A percentile compares a stretch with the other conserved stretches of the same genome.
Evolutionary conservation across 257 asterid species (phyloP).

Genomic region (Jasminum sambac): DNA sequence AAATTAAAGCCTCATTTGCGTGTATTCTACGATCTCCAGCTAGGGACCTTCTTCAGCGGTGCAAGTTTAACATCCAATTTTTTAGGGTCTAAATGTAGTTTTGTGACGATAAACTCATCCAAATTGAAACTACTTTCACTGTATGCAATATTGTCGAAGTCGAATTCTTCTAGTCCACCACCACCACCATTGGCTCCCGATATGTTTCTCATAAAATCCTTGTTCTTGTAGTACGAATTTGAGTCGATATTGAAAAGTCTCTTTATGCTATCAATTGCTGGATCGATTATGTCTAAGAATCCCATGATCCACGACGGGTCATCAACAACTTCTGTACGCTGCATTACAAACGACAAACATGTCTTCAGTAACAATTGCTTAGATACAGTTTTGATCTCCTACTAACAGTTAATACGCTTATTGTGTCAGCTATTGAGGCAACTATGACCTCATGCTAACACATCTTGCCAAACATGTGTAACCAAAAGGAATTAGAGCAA

Average conservation of each 20-base stretch:
- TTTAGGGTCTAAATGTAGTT: slow-evolving; percentile 65
- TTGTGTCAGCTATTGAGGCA: too few relatives aligned
- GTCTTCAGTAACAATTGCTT: neutral
- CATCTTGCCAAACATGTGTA: too few relatives aligned
- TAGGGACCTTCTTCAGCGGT: slow-evolving; percentile 25
- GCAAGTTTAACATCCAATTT: slow-evolving; percentile 55
- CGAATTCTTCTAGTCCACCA: slow-evolving; percentile 26
- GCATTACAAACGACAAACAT: slow-evolving; percentile 32
- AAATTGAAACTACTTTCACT: slow-evolving; percentile 57
- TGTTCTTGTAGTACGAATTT: slow-evolving; percentile 23
- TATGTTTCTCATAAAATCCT: slow-evolving; percentile 23
- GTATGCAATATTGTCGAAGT: slow-evolving; percentile 12
- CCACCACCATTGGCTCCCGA: slow-evolving; percentile 18
- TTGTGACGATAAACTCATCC: slow-evolving; percentile 58
- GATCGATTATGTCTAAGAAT: slow-evolving; percentile 85
- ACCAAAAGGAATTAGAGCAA: too few relatives aligned
- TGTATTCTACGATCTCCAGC: slow-evolving; percentile 28
- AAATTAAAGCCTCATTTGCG: slow-evolving; percentile 20
- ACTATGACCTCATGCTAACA: too few relatives aligned
- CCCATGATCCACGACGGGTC: slow-evolving; percentile 98
- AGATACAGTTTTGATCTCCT: too few relatives aligned
- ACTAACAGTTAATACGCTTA: too few relatives aligned
- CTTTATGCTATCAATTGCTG: slow-evolving; percentile 86
- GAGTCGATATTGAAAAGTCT: slow-evolving; percentile 50
- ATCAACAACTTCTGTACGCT: slow-evolving; percentile 93